Evolutionary conservation across 2,329 filamentous ascomycete species (phyloP).

Genomic region (Myriosclerotinia curreyana): DNA sequence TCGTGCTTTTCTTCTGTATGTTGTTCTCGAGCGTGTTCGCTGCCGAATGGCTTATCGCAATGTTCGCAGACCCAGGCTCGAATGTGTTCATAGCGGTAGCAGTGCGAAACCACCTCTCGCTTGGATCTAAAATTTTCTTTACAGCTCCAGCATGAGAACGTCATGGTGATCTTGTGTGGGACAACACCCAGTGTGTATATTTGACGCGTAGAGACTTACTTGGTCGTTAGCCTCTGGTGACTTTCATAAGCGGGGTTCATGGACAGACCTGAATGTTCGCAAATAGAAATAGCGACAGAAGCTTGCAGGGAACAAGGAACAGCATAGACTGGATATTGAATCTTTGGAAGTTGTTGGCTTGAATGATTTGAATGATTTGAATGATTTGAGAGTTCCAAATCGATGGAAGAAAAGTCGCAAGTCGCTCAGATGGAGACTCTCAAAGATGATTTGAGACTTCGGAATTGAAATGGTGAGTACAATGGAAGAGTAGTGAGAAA

Average conservation of each 20-base stretch:
- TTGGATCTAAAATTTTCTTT: neutral
- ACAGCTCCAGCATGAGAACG: neutral
- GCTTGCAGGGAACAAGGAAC: no score
- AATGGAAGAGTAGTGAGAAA: neutral
- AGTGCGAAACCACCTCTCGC: neutral
- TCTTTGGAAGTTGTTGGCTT: neutral
- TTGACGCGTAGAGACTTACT: neutral
- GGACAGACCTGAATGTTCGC: neutral
- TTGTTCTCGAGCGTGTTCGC: neutral
- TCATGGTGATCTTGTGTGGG: neutral
- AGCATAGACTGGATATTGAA: neutral
- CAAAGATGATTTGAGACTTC: neutral
- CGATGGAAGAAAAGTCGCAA: neutral
- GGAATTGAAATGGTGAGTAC: neutral
- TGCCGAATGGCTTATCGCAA: neutral
- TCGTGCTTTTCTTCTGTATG: neutral
- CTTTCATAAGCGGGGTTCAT: no score
- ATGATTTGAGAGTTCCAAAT: no score
- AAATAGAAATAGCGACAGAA: no score
- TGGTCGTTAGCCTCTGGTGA: neutral
- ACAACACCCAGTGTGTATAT: neutral
- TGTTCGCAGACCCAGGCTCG: neutral
- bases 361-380: no score
- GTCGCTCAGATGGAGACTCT: neutral
- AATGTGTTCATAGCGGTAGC: neutral